Percentiles rank a stretch among this genome's conserved stretches.
Evolutionary conservation across 2,329 filamentous ascomycete genomes (phyloP).

Genomic region (Paecilomyces niveus): DNA sequence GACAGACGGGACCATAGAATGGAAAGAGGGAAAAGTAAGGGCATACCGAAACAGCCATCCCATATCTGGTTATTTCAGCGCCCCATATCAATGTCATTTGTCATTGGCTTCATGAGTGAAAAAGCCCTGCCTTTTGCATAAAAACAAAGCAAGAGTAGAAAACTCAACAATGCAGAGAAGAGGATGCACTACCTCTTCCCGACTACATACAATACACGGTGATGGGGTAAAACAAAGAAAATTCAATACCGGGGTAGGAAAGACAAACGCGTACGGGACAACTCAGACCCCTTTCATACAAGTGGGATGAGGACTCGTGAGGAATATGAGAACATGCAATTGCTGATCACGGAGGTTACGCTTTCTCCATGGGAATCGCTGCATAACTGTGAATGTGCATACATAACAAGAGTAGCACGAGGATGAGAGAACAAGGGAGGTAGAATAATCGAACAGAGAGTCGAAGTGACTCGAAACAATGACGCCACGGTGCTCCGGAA

Average conservation of each 20-base stretch:
- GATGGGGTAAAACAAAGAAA: background rate
- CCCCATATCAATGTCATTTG: background rate
- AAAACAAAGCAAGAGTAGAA: background rate
- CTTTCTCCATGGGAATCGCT: conserved; percentile 27
- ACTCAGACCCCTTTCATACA: background rate
- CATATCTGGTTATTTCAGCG: background rate
- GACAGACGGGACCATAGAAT: background rate
- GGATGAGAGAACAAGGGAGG: background rate
- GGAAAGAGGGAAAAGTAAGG: background rate
- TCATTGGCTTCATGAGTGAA: conserved; percentile 3
- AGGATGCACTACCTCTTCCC: background rate
- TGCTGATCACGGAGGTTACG: conserved; percentile 21
- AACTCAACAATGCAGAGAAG: background rate
- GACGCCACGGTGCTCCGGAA: conserved; percentile 6
- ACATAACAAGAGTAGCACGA: conserved; percentile 1
- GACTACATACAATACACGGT: conserved; percentile 4
- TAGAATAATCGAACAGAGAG: background rate
- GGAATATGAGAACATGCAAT: conserved; percentile 18
- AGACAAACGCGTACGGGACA: background rate
- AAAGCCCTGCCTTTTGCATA: background rate
- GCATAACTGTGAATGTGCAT: conserved; percentile 16
- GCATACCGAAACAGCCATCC: background rate
- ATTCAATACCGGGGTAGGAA: background rate
- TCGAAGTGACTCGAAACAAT: background rate
- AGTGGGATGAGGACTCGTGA: background rate